Evolutionary conservation across 768 basidiomycete genomes (phyloP), one percentile per base, ranked within the genome.

Genomic region (Tricholoma saponaceum): DNA sequence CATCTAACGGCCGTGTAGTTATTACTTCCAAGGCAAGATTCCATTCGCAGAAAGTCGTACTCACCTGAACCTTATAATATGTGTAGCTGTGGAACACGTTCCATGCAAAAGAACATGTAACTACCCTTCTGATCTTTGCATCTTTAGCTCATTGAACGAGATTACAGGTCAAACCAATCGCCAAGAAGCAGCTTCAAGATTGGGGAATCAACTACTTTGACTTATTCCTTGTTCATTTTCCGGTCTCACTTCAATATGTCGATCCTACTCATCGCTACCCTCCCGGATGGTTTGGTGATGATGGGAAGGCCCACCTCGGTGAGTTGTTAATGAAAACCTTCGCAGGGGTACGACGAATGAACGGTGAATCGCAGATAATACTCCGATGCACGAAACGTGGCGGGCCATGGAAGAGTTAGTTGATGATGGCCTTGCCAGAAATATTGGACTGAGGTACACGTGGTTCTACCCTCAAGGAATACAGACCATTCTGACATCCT

Each of bases 121-220:
- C 82, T 62, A 63, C 63, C 66, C 10, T 25, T 5, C 47, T 30
- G 16, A 23, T 25, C 25, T 25, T 25, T 12, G 13, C 9, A 50
- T 9, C 1, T 30, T 16, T 9, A 43, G 83, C 18, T 41, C 26
- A 44, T 52, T 37, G 0, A 8, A 54, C 26, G 16, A n/a, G 25
- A 20, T 41, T 9, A 30, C 62, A 88, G 79, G 88, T 83, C 56
- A 82, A 82, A 66, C n/a, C n/a, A 66, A 72, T 30, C 64, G 81
- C 81, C 37, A 82, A 81, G 68, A 77, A 76, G 72, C 91, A 93
- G 65, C 84, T 96, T 18, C 74, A 73, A 5, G 79, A 83, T 64
- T 96, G 93, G 93, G 90, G 90, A 25, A 75, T 95, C 44, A 88
- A 89, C 23, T 92, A 90, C 70, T 91, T 91, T 67, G 89, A 92